Base-by-base conservation (phyloP, 148 eudicot species). In the Limonium bicolor region DNA sequence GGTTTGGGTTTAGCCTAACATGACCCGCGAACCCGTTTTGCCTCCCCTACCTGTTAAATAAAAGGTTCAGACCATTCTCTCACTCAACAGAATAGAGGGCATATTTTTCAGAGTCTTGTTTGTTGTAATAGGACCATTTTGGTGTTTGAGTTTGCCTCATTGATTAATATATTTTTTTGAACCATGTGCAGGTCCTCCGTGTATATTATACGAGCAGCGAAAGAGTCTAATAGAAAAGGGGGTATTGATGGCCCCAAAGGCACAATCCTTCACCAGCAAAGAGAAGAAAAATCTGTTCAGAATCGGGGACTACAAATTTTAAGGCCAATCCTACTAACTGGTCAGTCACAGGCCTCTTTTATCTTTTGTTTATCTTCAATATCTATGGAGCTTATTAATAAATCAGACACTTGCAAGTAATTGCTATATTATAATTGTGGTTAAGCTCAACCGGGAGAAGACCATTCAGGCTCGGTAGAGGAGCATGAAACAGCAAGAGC, bases 141-240 rank as follows among this genome's bases (percentile, higher is more conserved):
- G n/a, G n/a, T n/a, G n/a, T n/a, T n/a, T n/a, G n/a, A n/a, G n/a
- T n/a, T n/a, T n/a, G n/a, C n/a, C n/a, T n/a, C n/a, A n/a, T n/a
- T n/a, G n/a, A n/a, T n/a, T n/a, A n/a, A n/a, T n/a, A n/a, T n/a
- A n/a, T n/a, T n/a, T n/a, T n/a, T n/a, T n/a, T n/a, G n/a, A 25
- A 32, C 52, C 51, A 34, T 54, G 31, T 65, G 67, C 79, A 90
- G 97, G 97, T 90, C 32, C 95, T 84, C 56, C 93, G 85, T 68
- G 77, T 90, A 25, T 80, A 77, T 56, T 68, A 84, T 67, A 84
- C 58, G 71, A 70, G 61, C 70, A 83, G 46, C 92, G 66, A 59
- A 51, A 50, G 45, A 62, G 68, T 27, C 69, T 27, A 49, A 70
- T 30, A 74, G 65, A 66, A 51, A 53, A 47, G 67, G 50, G 44